phyloP scores from a whole-genome alignment of 2,329 filamentous ascomycete genomes.

The Aureobasidium sp. region DNA sequence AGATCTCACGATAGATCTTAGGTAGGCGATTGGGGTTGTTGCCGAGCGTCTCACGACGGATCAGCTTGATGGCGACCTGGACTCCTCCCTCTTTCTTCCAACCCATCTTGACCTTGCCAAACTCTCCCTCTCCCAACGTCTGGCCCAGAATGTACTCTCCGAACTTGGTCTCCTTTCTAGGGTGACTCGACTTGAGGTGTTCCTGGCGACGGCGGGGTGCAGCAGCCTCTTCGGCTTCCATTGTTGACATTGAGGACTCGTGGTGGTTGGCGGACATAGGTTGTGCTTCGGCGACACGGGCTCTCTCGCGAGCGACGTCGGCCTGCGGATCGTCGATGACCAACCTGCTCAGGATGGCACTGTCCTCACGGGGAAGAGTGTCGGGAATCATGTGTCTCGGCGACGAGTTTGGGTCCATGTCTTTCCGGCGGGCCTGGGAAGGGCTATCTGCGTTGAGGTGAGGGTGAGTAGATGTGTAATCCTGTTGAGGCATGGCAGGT shows the following conservation, averaged over 20 bases:
- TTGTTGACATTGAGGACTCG: slow-evolving; percentile 37
- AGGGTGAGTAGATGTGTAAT: slow-evolving; percentile 22
- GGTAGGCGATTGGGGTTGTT: slow-evolving; percentile 80
- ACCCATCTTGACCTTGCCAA: slow-evolving; percentile 96
- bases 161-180: slow-evolving; percentile 74
- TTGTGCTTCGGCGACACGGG: slow-evolving; percentile 55
- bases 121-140: slow-evolving; percentile 94
- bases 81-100: slow-evolving; percentile 95
- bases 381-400: slow-evolving; percentile 44
- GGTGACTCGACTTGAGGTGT: slow-evolving; percentile 40
- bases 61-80: slow-evolving; percentile 93
- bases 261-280: slow-evolving; percentile 34
- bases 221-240: slow-evolving; percentile 38
- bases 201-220: slow-evolving; percentile 46
- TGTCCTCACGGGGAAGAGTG: slow-evolving; percentile 62
- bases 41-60: slow-evolving; percentile 82
- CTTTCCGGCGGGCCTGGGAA: slow-evolving; percentile 5
- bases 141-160: slow-evolving; percentile 94
- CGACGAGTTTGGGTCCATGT: slow-evolving; percentile 31
- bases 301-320: slow-evolving; percentile 62
- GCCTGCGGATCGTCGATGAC: slow-evolving; percentile 67
- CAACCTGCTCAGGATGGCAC: slow-evolving; percentile 68
- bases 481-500: slow-evolving; percentile 6
- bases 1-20: slow-evolving; percentile 96
- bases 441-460: slow-evolving; percentile 3